Evolutionary conservation across 2,329 filamentous ascomycete species (phyloP).

Genomic region (Talaromyces islandicus): DNA sequence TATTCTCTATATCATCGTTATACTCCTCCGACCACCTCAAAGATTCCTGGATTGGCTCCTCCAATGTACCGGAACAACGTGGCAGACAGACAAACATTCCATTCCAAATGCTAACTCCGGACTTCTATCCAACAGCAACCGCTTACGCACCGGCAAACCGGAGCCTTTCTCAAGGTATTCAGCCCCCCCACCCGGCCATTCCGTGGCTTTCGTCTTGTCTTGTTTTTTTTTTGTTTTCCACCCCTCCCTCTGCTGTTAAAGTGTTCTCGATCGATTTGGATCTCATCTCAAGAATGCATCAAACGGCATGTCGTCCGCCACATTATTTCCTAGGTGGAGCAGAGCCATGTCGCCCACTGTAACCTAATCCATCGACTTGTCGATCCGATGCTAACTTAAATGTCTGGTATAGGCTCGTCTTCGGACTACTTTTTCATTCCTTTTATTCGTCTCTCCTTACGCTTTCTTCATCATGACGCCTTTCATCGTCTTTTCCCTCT

Average conservation of each 20-base stretch:
- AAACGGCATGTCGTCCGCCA: background rate
- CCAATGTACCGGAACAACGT: background rate
- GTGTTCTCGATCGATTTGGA: background rate
- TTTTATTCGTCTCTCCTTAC: background rate
- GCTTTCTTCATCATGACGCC: constrained; percentile 23
- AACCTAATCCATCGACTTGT: background rate
- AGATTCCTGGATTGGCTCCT: background rate
- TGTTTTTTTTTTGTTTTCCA: background rate
- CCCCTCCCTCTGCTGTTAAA: background rate
- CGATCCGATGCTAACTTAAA: background rate
- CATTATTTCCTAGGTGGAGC: background rate
- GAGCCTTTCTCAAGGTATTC: background rate
- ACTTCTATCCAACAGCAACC: background rate
- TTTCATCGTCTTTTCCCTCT: constrained; percentile 18
- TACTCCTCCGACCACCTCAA: background rate
- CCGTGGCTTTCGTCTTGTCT: no score
- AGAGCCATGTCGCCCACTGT: background rate
- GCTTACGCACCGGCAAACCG: background rate
- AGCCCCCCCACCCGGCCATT: background rate
- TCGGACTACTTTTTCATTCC: background rate
- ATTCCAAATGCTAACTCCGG: background rate
- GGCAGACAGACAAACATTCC: background rate
- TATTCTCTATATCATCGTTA: background rate
- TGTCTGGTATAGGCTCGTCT: background rate
- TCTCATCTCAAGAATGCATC: background rate